These are phyloP conservation scores for Moniliophthora roreri DNA, from an alignment of 1,284 basidiomycete species.

Conservation along the genomic window DNA sequence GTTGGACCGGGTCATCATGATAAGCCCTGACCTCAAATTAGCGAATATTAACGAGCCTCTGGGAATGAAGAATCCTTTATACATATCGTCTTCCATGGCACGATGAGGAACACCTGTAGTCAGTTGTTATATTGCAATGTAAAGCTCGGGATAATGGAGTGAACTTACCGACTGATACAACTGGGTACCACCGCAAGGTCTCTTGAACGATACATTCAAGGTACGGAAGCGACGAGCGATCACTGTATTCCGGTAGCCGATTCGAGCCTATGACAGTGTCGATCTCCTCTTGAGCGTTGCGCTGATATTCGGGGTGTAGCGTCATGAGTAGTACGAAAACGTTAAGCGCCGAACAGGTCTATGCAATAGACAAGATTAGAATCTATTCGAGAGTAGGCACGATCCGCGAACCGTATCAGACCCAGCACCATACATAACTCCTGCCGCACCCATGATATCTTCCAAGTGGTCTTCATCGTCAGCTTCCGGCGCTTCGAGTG, in stretches of 20 bases:
- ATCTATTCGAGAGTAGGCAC: neutral
- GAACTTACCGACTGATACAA: constrained; percentile 6
- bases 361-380: neutral
- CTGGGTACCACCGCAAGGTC: constrained; percentile 5
- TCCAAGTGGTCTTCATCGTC: neutral
- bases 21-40: neutral
- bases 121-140: too few species aligned
- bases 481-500: neutral
- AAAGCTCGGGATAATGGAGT: neutral
- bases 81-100: constrained; percentile 1
- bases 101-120: constrained; percentile 5
- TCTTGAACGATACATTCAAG: constrained; percentile 11
- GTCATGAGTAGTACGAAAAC: neutral
- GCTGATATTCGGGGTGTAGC: constrained; percentile 11
- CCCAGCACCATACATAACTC: neutral
- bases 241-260: constrained; percentile 2
- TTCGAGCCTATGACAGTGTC: constrained; percentile 4
- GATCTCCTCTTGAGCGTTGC: constrained; percentile 9
- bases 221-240: constrained; percentile 8
- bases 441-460: neutral
- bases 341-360: neutral
- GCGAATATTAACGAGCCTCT: constrained; percentile 3
- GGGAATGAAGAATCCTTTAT: constrained; percentile 2
- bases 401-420: neutral
- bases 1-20: too few species aligned